Conservation (phyloP, 768 basidiomycete species). For the Floccularia luteovirens region DNA sequence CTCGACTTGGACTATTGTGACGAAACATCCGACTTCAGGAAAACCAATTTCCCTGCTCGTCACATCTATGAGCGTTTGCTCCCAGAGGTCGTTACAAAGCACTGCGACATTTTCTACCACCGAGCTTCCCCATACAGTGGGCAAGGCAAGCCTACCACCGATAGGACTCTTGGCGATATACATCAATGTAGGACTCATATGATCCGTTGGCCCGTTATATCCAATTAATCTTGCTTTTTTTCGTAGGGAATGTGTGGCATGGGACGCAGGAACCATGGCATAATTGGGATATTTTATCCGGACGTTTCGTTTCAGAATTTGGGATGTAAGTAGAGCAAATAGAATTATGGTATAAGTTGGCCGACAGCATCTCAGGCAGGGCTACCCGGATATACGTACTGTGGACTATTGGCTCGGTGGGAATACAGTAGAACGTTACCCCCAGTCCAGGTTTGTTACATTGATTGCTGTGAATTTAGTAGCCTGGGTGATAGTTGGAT, state of each 20-base stretch:
- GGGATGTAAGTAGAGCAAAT: conserved; percentile 67
- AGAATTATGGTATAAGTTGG: too few relatives aligned
- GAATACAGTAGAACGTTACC: conserved; percentile 66
- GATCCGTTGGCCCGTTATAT: too few relatives aligned
- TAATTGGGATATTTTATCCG: conserved; percentile 86
- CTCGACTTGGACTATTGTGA: conserved; percentile 84
- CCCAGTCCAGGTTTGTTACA: conserved; percentile 70
- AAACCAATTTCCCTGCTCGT: conserved; percentile 83
- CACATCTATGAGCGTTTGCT: conserved; percentile 86
- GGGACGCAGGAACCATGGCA: conserved; percentile 90
- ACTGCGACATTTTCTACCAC: conserved; percentile 73
- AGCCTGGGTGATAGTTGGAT: neutral
- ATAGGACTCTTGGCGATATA: conserved; percentile 77
- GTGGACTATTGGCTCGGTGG: conserved; percentile 85
- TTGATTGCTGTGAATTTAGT: neutral
- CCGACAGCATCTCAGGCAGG: conserved; percentile 55
- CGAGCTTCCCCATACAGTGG: conserved; percentile 86
- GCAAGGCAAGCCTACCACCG: conserved; percentile 61
- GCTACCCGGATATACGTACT: conserved; percentile 82
- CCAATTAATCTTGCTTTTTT: neutral
- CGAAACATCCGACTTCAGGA: conserved; percentile 75
- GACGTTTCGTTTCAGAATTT: conserved; percentile 93
- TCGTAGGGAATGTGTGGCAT: conserved; percentile 87
- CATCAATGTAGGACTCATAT: conserved; percentile 65
- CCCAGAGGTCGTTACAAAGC: conserved; percentile 60